Evolutionary conservation across 805 yeast species (phyloP).

Genomic region (Schwanniomyces polymorphus): DNA sequence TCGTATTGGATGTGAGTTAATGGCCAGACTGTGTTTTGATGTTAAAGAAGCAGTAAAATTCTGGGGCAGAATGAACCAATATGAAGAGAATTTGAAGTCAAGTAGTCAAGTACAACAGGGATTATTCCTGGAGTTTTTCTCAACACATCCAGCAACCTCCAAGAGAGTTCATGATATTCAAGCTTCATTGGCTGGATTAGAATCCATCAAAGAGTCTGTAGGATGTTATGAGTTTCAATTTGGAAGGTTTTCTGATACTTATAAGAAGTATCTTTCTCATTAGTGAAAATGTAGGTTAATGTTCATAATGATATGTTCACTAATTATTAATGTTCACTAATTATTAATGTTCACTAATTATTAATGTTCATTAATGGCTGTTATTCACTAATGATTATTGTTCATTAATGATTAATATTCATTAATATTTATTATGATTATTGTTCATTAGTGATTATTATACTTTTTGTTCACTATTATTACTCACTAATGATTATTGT

Average conservation of each 20-base stretch:
- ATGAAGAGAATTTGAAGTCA: conserved; percentile 43
- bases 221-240: conserved; percentile 36
- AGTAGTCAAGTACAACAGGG: conserved; percentile 17
- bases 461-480: too few species aligned
- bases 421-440: too few species aligned
- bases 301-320: too few species aligned
- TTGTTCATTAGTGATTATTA: too few species aligned
- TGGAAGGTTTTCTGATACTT: conserved; percentile 14
- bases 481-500: too few species aligned
- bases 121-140: conserved; percentile 58
- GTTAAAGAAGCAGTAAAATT: conserved; percentile 71
- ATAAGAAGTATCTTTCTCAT: conserved; percentile 12
- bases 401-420: too few species aligned
- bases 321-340: too few species aligned
- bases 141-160: conserved; percentile 88
- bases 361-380: too few species aligned
- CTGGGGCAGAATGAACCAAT: conserved; percentile 77
- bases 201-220: conserved; percentile 38
- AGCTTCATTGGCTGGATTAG: conserved; percentile 65
- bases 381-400: too few species aligned
- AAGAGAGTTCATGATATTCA: conserved; percentile 68
- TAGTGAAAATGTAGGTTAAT: too few species aligned
- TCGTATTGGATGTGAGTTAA: conserved; percentile 85
- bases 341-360: too few species aligned
- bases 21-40: conserved; percentile 87